phyloP scores from a whole-genome alignment of 768 basidiomycete genomes.

The Suillus sp. region DNA sequence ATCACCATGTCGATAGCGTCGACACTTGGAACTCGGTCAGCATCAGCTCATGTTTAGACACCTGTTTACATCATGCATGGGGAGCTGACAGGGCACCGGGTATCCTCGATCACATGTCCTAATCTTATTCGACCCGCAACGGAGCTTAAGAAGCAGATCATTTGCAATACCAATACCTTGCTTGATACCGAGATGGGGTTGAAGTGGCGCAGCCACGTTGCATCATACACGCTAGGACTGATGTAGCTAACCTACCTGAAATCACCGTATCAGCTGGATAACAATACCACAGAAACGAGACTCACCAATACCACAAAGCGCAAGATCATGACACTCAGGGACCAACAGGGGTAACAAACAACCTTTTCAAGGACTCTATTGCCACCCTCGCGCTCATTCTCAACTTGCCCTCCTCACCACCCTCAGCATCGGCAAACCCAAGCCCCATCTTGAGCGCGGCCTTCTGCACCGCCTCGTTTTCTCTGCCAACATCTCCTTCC shows the following conservation, averaged over 20 bases:
- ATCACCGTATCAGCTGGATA: neutral
- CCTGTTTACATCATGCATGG: neutral
- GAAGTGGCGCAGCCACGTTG: neutral
- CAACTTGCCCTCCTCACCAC: slow-evolving; percentile 26
- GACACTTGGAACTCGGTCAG: too few species aligned
- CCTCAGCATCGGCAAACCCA: slow-evolving; percentile 32
- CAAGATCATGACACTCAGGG: neutral
- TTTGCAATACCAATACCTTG: neutral
- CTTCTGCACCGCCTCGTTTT: slow-evolving; percentile 45
- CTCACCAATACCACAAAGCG: neutral
- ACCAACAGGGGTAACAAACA: slow-evolving; percentile 18
- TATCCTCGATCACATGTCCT: neutral
- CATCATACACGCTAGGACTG: neutral
- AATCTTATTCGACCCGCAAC: neutral
- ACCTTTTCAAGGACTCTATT: slow-evolving; percentile 27
- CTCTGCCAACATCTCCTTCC: slow-evolving; percentile 53
- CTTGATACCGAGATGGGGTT: too few species aligned
- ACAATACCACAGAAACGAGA: neutral
- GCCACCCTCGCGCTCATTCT: slow-evolving; percentile 30
- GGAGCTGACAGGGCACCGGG: neutral
- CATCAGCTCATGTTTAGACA: neutral
- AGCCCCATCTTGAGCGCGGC: slow-evolving; percentile 50
- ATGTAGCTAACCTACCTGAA: neutral
- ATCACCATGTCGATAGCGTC: neutral
- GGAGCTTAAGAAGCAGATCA: neutral